Base-by-base conservation (phyloP, 768 basidiomycete species). In the Termitomyces sp. region DNA sequence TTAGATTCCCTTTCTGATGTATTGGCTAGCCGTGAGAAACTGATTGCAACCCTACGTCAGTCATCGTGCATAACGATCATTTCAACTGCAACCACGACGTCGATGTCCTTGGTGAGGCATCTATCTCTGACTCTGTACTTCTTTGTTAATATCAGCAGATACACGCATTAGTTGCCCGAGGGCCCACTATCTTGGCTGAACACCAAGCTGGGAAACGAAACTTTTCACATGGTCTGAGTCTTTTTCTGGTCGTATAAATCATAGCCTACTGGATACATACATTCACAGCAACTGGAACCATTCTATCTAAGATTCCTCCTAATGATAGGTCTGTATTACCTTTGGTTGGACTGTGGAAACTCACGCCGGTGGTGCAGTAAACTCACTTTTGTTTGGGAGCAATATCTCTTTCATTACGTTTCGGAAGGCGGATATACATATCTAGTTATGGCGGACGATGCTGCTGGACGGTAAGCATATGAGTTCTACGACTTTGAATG, bases 391-490 rank as follows among this genome's bases (percentile, higher is more conserved):
- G 90, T 89, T 56, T 93, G 91, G 92, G 92, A 92, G 65, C 87
- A 95, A 73, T 95, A 90, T 66, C 79, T 95, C 10, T 95, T 98
- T 66, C 95, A 98, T 73, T 97, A 98, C 72, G 81, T 96, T 62
- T 90, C 92, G 5, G 92, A 93, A 61, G 87, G 86, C 17, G 92
- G 92, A 0, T 85, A 91, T 68, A 86, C 87, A 37, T 95, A 89
- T 71, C 82, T 98, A 23, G 91, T 95, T 54, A 95, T 99, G 87
- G 92, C 93, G 5, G 94, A 98, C 68, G 95, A 98, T 69, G 81
- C 87, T 40, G 91, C 86, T 17, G 95, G 95, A 56, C 81, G 96
- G 92, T 91, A 58, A 61, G 84, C 69, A 25, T 46, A 48, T 34
- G 35, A 55, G 34, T 43, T 4, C 31, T 27, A 29, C 34, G 37